These are phyloP conservation scores for Amoebophrya sp. DNA, from an alignment of 169 alveolate genomes.

Conservation along the genomic window DNA sequence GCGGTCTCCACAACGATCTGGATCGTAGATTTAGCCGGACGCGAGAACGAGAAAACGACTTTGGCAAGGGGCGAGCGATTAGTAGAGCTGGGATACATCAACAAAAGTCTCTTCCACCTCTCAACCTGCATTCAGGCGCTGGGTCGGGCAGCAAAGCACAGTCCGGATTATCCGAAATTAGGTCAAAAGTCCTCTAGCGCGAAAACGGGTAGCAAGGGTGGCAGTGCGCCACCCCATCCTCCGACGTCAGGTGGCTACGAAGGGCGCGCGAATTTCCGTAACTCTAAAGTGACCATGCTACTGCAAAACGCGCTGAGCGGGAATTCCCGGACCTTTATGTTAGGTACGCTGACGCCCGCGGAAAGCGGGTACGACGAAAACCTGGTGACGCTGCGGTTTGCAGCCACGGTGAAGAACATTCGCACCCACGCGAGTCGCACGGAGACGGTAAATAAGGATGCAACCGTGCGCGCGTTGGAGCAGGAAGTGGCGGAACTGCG, in stretches of 20 bases:
- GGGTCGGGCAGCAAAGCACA: neutral
- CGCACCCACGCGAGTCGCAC: neutral
- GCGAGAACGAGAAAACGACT: conserved; percentile 13
- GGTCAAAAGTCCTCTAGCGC: too few species aligned
- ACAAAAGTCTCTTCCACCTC: neutral
- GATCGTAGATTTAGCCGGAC: neutral
- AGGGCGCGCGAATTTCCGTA: neutral
- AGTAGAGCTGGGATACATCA: neutral
- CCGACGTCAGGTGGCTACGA: neutral
- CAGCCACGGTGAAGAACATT: neutral
- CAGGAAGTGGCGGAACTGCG: neutral
- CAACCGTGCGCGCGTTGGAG: neutral
- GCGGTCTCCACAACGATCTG: neutral
- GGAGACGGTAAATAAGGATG: neutral
- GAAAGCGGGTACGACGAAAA: neutral
- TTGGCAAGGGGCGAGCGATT: neutral
- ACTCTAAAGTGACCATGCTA: neutral
- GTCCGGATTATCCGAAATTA: neutral
- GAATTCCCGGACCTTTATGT: neutral
- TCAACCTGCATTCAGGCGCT: neutral
- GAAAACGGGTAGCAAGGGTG: too few species aligned
- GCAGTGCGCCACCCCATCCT: too few species aligned
- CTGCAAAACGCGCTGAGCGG: neutral
- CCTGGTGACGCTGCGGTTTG: conserved; percentile 18
- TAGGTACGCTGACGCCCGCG: neutral